Conservation (phyloP, 169 alveolate genomes). For the Toxoplasma gondii region DNA sequence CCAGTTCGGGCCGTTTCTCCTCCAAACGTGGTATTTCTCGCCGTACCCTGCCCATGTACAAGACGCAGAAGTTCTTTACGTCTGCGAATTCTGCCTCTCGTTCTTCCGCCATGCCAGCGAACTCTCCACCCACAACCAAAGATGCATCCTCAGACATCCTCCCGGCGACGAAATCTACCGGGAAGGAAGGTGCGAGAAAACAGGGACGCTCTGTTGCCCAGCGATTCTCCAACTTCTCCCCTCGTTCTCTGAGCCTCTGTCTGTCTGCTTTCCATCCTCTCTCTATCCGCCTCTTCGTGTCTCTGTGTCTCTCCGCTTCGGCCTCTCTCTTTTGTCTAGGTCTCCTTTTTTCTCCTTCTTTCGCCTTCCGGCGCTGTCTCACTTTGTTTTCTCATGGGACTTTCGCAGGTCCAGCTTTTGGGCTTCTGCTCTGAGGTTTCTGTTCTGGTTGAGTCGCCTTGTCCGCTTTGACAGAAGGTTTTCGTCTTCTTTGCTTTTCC, state of each 20-base stretch:
- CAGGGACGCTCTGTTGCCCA: neutral
- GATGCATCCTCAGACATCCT: constrained; percentile 93
- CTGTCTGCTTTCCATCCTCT: too few species aligned
- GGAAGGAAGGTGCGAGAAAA: constrained; percentile 47
- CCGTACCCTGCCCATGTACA: constrained; percentile 97
- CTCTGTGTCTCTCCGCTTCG: too few species aligned
- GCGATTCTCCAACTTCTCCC: neutral
- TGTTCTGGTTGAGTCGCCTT: too few species aligned
- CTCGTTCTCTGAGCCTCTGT: too few species aligned
- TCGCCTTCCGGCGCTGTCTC: too few species aligned
- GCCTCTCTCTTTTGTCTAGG: too few species aligned
- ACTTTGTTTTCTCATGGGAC: too few species aligned
- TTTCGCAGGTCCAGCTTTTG: too few species aligned
- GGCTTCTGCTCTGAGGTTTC: too few species aligned
- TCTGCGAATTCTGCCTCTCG: constrained; percentile 96
- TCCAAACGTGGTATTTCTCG: constrained; percentile 97
- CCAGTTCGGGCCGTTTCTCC: constrained; percentile 90
- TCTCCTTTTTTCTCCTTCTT: too few species aligned
- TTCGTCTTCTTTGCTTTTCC: neutral
- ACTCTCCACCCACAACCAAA: constrained; percentile 85
- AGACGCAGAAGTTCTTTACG: constrained; percentile 88
- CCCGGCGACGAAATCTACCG: constrained; percentile 98
- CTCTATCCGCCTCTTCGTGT: too few species aligned
- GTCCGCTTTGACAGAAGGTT: too few species aligned
- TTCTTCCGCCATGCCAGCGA: constrained; percentile 86